A percentile compares a stretch with the other conserved stretches of the same genome.
Evolutionary conservation across 2,329 filamentous ascomycete genomes (phyloP).

Genomic region (Clonostachys solani): DNA sequence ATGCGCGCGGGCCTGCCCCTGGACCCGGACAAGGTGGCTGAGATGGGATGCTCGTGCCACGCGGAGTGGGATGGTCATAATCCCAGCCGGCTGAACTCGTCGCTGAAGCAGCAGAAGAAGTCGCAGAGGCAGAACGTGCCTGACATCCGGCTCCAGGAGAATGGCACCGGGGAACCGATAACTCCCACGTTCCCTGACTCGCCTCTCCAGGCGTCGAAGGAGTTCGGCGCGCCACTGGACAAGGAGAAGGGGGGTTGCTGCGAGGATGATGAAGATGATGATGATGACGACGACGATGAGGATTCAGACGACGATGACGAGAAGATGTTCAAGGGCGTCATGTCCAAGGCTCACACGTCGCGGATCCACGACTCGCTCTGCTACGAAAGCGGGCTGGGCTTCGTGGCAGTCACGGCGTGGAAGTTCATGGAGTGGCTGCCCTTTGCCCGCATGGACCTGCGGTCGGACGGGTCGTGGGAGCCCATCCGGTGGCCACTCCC

Average conservation of each 20-base stretch:
- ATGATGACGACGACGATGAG: not conserved
- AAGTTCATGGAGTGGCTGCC: constrained; percentile 79
- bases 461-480: constrained; percentile 69
- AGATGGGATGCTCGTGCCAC: constrained; percentile 55
- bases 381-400: constrained; percentile 55
- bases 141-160: constrained; percentile 18
- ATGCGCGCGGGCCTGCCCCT: constrained; percentile 64
- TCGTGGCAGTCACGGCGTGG: constrained; percentile 60
- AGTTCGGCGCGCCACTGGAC: constrained; percentile 5
- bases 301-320: constrained; percentile 12
- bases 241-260: not conserved
- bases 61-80: constrained; percentile 2
- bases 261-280: not conserved
- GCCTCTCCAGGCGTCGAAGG: constrained; percentile 8
- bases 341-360: constrained; percentile 51
- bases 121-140: constrained; percentile 14
- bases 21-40: constrained; percentile 62
- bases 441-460: constrained; percentile 76
- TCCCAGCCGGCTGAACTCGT: not conserved
- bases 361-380: constrained; percentile 68
- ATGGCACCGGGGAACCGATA: not conserved
- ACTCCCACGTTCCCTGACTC: constrained; percentile 1
- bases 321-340: constrained; percentile 48
- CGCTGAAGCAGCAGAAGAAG: constrained; percentile 1
- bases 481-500: constrained; percentile 79